Conservation (phyloP, 1,139 yeast species). For the Scheffersomyces lignicola region DNA sequence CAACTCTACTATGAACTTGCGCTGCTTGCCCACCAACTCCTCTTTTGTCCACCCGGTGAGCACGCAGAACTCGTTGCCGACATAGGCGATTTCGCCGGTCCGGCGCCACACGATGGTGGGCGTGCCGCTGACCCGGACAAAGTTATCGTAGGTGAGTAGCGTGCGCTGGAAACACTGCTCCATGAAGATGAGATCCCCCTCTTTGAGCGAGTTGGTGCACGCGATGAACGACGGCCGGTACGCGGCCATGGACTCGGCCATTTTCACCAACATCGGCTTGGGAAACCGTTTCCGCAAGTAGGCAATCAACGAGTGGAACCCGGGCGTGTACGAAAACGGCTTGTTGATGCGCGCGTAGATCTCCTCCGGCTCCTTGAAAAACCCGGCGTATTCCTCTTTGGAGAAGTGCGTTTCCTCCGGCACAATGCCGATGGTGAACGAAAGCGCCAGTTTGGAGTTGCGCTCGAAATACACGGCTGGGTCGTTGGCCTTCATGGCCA, state of each 20-base stretch:
- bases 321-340: constrained; percentile 89
- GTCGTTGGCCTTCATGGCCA: constrained; percentile 39
- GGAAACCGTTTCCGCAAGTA: constrained; percentile 74
- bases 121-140: constrained; percentile 82
- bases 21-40: constrained; percentile 57
- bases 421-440: constrained; percentile 54
- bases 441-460: constrained; percentile 45
- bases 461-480: constrained; percentile 43
- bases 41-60: constrained; percentile 87
- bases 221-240: constrained; percentile 93
- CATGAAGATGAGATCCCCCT: constrained; percentile 90
- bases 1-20: constrained; percentile 81
- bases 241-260: constrained; percentile 87
- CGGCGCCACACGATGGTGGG: constrained; percentile 96
- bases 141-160: constrained; percentile 80
- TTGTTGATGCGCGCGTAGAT: constrained; percentile 70
- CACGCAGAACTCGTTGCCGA: constrained; percentile 87
- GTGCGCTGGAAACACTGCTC: constrained; percentile 96
- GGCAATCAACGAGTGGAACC: constrained; percentile 78
- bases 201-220: constrained; percentile 82
- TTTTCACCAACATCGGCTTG: constrained; percentile 67
- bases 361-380: constrained; percentile 70
- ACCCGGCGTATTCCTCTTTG: constrained; percentile 15
- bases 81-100: constrained; percentile 93
- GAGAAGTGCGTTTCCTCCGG: constrained; percentile 34